Base-by-base conservation (phyloP, 202 grass and related monocot species). In the Thinopyrum obtusiflorum region DNA sequence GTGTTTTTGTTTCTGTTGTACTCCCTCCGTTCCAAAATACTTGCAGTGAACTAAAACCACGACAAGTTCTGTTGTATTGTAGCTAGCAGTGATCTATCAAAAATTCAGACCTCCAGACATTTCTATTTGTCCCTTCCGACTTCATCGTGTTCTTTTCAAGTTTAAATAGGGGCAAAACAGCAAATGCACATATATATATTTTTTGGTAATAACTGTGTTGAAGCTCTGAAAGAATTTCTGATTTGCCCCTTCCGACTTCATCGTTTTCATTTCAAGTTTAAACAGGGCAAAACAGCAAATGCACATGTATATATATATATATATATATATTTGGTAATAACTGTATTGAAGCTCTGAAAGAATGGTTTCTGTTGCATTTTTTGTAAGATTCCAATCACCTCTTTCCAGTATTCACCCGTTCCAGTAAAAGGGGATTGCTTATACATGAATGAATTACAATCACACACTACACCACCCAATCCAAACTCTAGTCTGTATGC, bases 381-480 rank as follows among this genome's bases (percentile, higher is more conserved):
- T 7, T 83, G 73, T 72, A 77, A 68, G 35, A 49, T 72, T 28
- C n/a, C 75, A 39, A 39, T 35, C 61, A 66, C 2, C 20, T 36
- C 9, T 28, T 11, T 47, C 14, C 17, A 55, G 51, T 55, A 55
- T 55, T 55, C 6, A 20, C 51, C 51, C 51, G 51, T 55, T 55
- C 51, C 18, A 1, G 17, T 8, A n/a, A 17, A 55, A 55, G 51
- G 17, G 51, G 51, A 0, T 3, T 61, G 20, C 51, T 55, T 55
- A 20, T 55, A 55, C 51, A 47, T 64, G 39, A 37, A 44, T 27
- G 33, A 80, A 46, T 68, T 57, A 76, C 23, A 79, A 83, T 40
- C 51, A 71, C 20, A 70, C 49, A 36, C 8, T 64, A 8, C 20
- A 59, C 73, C 64, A 78, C 65, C 25, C 51, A 87, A 78, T 78